phyloP scores from a whole-genome alignment of 1,284 basidiomycete genomes.

The Puccinia polysora region DNA sequence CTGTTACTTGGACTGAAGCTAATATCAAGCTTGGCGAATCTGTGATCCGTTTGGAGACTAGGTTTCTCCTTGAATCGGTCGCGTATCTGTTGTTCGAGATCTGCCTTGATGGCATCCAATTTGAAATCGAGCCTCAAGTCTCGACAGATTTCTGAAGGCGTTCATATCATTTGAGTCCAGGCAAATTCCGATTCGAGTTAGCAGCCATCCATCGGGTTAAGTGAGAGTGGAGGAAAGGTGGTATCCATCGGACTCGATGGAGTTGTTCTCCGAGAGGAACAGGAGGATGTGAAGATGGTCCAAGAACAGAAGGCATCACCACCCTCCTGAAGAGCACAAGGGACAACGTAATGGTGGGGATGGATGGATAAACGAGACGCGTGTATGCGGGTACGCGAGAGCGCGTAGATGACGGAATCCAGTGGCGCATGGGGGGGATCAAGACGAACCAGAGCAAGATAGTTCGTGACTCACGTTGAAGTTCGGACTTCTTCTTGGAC shows the following conservation, averaged over 20 bases:
- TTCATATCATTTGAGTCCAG: not conserved
- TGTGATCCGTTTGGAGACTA: constrained; percentile 4
- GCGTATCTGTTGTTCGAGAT: constrained; percentile 33
- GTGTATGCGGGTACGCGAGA: constrained; percentile 12
- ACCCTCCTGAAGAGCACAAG: too few species aligned
- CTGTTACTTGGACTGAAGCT: not conserved
- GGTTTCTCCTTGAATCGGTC: constrained; percentile 16
- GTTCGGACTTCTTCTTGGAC: constrained; percentile 36
- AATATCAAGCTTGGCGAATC: constrained; percentile 24
- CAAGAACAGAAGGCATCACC: too few species aligned
- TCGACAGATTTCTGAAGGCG: constrained; percentile 24
- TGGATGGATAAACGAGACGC: constrained; percentile 9
- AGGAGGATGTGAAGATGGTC: too few species aligned
- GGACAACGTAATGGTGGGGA: not conserved
- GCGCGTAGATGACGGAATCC: not conserved
- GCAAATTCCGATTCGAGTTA: not conserved
- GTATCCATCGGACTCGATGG: too few species aligned
- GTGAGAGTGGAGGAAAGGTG: not conserved
- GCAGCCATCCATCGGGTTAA: not conserved
- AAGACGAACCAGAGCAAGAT: not conserved
- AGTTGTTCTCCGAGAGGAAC: too few species aligned
- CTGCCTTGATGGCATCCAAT: constrained; percentile 31
- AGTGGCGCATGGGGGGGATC: not conserved
- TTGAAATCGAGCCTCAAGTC: constrained; percentile 27
- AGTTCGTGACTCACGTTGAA: constrained; percentile 19